A percentile compares a stretch with the other conserved stretches of the same genome.
Evolutionary conservation across 2,329 filamentous ascomycete genomes (phyloP).

Genomic region (Fusarium devonianum): DNA sequence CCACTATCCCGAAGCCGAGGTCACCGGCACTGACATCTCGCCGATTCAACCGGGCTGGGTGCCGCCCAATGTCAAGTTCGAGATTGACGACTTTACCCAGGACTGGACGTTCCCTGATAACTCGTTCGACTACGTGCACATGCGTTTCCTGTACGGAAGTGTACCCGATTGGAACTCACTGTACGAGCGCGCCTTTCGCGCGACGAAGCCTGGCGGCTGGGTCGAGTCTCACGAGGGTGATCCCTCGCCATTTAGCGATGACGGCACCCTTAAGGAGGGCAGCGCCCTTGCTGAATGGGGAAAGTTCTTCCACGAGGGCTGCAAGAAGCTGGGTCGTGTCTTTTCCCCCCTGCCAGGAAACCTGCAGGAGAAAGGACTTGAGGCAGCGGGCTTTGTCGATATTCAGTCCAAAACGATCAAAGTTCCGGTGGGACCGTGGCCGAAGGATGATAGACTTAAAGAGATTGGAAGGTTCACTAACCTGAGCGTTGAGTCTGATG

Average conservation of each 20-base stretch:
- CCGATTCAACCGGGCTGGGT: neutral
- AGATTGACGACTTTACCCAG: neutral
- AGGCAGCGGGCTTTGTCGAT: constrained; percentile 41
- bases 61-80: constrained; percentile 24
- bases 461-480: constrained; percentile 48
- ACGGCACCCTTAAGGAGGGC: constrained; percentile 29
- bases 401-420: constrained; percentile 44
- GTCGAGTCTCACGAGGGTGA: too few species aligned
- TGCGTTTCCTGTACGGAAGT: neutral
- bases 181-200: neutral
- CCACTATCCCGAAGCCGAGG: neutral
- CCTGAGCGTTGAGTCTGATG: constrained; percentile 44
- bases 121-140: constrained; percentile 1
- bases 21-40: neutral
- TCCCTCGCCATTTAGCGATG: too few species aligned
- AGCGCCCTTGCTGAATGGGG: constrained; percentile 46
- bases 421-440: constrained; percentile 51
- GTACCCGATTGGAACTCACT: constrained; percentile 1
- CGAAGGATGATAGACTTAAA: constrained; percentile 45
- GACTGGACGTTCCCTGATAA: constrained; percentile 1
- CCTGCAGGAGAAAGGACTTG: constrained; percentile 42
- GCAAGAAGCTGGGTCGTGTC: constrained; percentile 40
- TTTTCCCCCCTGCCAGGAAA: constrained; percentile 44
- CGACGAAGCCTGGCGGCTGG: constrained; percentile 1
- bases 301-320: constrained; percentile 45